Percentiles rank a stretch among this genome's conserved stretches.
These are phyloP conservation scores for Grosmannia serpens DNA, from an alignment of 2,329 filamentous ascomycete species.

Conservation along the genomic window DNA sequence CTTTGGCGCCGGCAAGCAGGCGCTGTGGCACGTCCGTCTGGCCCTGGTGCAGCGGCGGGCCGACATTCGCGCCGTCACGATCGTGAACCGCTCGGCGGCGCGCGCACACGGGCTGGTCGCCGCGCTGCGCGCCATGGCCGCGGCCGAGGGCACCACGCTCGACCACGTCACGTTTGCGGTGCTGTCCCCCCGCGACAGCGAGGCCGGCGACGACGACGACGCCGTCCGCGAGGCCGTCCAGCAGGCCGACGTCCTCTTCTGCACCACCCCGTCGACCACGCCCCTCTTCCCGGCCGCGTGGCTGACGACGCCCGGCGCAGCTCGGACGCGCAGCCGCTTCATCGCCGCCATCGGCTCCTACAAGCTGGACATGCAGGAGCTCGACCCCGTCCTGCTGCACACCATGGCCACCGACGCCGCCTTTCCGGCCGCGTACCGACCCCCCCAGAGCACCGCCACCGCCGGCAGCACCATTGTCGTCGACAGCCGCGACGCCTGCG, in stretches of 20 bases:
- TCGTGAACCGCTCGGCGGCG: slow-evolving; percentile 21
- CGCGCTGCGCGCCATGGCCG: not conserved
- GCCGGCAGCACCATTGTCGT: slow-evolving; percentile 29
- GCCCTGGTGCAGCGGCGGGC: slow-evolving; percentile 39
- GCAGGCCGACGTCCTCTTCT: slow-evolving; percentile 51
- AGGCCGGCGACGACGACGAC: slow-evolving; percentile 1
- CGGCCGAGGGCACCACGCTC: slow-evolving; percentile 14
- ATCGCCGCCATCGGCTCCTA: slow-evolving; percentile 42
- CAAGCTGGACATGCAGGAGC: slow-evolving; percentile 52
- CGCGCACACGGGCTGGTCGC: slow-evolving; percentile 27
- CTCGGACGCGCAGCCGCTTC: slow-evolving; percentile 23
- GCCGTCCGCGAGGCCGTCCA: slow-evolving; percentile 39
- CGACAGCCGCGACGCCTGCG: slow-evolving; percentile 45
- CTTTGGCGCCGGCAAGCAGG: slow-evolving; percentile 60
- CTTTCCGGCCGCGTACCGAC: not conserved
- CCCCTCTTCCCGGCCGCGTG: slow-evolving; percentile 47
- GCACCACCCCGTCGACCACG: slow-evolving; percentile 45
- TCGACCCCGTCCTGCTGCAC: slow-evolving; percentile 49
- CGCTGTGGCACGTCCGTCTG: slow-evolving; percentile 60
- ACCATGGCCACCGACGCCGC: not conserved
- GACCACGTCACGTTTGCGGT: slow-evolving; percentile 25
- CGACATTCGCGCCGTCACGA: slow-evolving; percentile 18
- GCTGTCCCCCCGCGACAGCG: not conserved
- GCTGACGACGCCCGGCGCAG: slow-evolving; percentile 29
- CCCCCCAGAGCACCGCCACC: not conserved